Evolutionary conservation across 371 early-diverging fungal genomes (phyloP).

Genomic region (Dinochytrium kinnereticum): DNA sequence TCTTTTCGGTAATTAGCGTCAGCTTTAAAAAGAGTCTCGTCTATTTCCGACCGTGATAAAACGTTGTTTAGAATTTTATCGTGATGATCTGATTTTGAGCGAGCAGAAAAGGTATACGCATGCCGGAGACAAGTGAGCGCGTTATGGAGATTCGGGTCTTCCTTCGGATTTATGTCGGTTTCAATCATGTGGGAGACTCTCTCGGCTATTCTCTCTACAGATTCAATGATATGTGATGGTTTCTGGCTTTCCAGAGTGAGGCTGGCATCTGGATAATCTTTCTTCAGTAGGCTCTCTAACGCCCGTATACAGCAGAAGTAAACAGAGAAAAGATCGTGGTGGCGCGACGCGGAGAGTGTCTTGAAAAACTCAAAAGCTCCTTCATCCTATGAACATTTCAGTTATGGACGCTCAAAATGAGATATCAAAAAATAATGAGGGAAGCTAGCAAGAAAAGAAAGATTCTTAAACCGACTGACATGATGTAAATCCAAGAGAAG

Average conservation of each 20-base stretch:
- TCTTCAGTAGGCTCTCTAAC: slow-evolving; percentile 4
- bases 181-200: not conserved
- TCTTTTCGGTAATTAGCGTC: not conserved
- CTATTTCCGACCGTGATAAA: not conserved
- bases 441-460: too few species aligned
- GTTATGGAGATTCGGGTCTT: not conserved
- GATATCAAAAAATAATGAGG: too few species aligned
- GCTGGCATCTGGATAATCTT: not conserved
- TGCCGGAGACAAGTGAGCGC: not conserved
- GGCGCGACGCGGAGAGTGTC: slow-evolving; percentile 20
- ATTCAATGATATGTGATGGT: not conserved
- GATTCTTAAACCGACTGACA: too few species aligned
- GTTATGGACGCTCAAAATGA: too few species aligned
- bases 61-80: not conserved
- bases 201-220: not conserved
- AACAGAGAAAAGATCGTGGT: slow-evolving; percentile 29
- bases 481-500: slow-evolving; percentile 25
- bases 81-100: slow-evolving; percentile 1
- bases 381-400: slow-evolving; percentile 16
- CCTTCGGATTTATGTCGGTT: not conserved
- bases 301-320: slow-evolving; percentile 33
- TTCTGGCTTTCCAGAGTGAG: not conserved
- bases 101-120: not conserved
- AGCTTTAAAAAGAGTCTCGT: not conserved
- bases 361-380: slow-evolving; percentile 30